Evolutionary conservation across 345 rosid species (phyloP), one percentile per base, ranked within the genome.

Genomic region (Cardamine occulta): DNA sequence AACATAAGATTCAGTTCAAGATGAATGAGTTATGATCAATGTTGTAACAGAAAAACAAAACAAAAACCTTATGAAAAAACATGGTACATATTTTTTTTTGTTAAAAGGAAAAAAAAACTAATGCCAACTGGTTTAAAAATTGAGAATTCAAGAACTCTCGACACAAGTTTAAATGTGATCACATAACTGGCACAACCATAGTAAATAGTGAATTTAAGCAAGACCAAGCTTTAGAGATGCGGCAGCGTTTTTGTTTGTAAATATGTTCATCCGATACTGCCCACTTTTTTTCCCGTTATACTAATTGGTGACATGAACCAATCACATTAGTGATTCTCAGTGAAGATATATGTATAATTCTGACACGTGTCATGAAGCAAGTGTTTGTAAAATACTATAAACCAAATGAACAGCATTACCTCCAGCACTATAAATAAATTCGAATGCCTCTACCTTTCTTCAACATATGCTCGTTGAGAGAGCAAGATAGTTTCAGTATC

Each of bases 361-460:
- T 0, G 28, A 10, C 61, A 64, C 76, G 76, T 77, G 74, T 76
- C 55, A 68, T 5, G 35, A n/a, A 48, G 18, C 74, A 40, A 76
- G 64, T 68, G 66, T 63, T 2, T 2, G 61, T 55, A 56, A 35
- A 70, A 70, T 72, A 29, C 32, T 29, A 64, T 48, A 55, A 63
- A 47, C n/a, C 59, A 66, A 72, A 51, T 15, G 39, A 70, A 56
- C 34, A 70, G 29, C 53, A 63, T 21, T 64, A 54, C 23, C 68
- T 58, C 66, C 72, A 37, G 37, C 69, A 65, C 64, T 78, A 78
- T 78, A 78, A 66, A 78, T 72, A 72, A 66, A 72, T 59, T 66
- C 24, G 10, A 72, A 52, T 37, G 42, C 21, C 15, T 21, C 49
- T 29, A 77, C 37, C 64, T 14, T 18, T 56, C 72, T 56, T 70